Evolutionary conservation across 257 asterid species (phyloP), one percentile per base, ranked within the genome.

Genomic region (Verbascum thapsus): DNA sequence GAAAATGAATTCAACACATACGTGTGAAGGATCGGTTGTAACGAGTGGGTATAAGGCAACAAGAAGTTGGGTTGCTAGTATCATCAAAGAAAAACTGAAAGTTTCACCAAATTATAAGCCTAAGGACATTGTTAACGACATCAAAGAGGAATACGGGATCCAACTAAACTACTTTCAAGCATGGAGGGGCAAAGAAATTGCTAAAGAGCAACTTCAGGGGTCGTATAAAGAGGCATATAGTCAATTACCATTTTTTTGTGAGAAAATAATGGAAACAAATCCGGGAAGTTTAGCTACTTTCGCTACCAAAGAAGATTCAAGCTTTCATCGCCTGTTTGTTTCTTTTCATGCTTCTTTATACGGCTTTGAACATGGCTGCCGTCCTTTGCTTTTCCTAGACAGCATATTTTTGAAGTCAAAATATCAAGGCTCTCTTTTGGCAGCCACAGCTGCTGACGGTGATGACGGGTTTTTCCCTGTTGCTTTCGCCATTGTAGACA

Each of bases 151-250:
- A 72, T 94, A 82, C 26, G 99, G 99, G n/a, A 83, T 94, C 64
- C 95, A 90, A 59, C 74, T 94, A 48, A 94, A 94, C 68, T 94
- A 94, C 81, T 94, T 85, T 73, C 99, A 94, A 81, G 99, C 99
- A 4, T 94, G 99, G 99, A 86, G 99, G 45, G 97, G 99, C 13
- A 94, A 94, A 76, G 99, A 94, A 76, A 85, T 90, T 56, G 99
- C 99, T 1, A 94, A 94, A 76, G 99, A 94, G 75, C 99, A 94
- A 83, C 96, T 94, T 78, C 99, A 94, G 76, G 99, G 99, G 58
- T 94, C 99, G 37, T 92, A 87, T 42, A 92, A 85, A 75, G 97
- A 92, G 74, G 97, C 99, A 3, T 92, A 92, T 62, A 86, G 83
- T 68, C 95, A 87, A 88, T 71, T 92, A 34, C 99, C 99, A 0